Conservation (phyloP, 2,329 filamentous ascomycete species). For the Trichoderma hamatum region DNA sequence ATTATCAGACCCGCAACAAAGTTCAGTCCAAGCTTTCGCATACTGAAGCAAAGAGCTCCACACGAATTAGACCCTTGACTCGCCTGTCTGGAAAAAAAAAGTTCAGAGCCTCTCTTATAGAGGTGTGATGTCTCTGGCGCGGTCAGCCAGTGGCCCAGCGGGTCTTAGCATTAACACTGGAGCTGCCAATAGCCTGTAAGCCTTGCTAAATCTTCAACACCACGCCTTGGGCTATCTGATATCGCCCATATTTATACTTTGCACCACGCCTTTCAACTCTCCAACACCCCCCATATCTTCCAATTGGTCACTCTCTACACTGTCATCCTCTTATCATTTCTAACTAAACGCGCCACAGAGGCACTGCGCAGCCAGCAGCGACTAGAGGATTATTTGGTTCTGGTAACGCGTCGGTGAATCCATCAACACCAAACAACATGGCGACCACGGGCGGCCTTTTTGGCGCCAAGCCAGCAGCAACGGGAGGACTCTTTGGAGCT, state of each 20-base stretch:
- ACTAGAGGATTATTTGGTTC: constrained; percentile 45
- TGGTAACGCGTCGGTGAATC: constrained; percentile 34
- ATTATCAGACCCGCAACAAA: constrained; percentile 15
- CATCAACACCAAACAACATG: constrained; percentile 39
- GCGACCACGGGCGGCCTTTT: constrained; percentile 45
- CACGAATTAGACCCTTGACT: constrained; percentile 26
- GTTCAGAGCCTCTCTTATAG: constrained; percentile 26
- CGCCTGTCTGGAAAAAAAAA: constrained; percentile 24
- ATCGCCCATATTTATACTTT: constrained; percentile 3
- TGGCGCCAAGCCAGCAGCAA: constrained; percentile 37
- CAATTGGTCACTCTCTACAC: not conserved
- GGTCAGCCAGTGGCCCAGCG: constrained; percentile 62
- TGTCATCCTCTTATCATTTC: not conserved
- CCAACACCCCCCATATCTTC: not conserved
- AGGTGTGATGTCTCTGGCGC: constrained; percentile 52
- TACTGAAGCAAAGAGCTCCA: constrained; percentile 24
- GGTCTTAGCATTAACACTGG: constrained; percentile 67
- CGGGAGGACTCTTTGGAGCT: constrained; percentile 39
- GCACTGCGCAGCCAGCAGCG: constrained; percentile 39
- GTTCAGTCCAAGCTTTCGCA: constrained; percentile 1
- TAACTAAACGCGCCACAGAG: constrained; percentile 30
- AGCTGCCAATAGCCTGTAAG: constrained; percentile 56
- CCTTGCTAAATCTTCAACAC: constrained; percentile 27
- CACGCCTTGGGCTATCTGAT: constrained; percentile 6
- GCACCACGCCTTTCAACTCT: not conserved